These are phyloP conservation scores for Crithidia bombi DNA, from an alignment of 208 protist species.

Conservation along the genomic window DNA sequence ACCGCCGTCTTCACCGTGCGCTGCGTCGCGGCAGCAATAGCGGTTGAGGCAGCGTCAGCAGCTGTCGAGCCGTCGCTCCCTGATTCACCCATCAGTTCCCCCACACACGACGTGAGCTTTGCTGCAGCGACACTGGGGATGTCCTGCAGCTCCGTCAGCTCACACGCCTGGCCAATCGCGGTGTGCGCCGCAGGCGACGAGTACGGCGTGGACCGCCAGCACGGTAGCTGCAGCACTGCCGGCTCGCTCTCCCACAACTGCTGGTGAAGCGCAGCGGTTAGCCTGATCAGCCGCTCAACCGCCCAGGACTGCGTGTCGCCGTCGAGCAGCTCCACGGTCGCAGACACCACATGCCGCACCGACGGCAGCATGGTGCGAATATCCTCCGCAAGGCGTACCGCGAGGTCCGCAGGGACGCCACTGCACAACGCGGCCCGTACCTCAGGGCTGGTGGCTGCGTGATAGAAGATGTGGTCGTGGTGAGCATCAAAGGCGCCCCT, in stretches of 20 bases:
- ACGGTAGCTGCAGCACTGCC: constrained; percentile 57
- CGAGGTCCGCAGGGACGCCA: constrained; percentile 45
- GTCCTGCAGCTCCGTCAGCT: constrained; percentile 31
- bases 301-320: constrained; percentile 33
- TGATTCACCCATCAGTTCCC: neutral
- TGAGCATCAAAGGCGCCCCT: constrained; percentile 18
- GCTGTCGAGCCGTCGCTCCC: neutral
- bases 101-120: constrained; percentile 18
- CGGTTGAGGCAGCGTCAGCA: neutral
- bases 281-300: constrained; percentile 60
- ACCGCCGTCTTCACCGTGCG: constrained; percentile 14
- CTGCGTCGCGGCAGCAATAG: neutral
- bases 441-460: constrained; percentile 27
- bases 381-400: constrained; percentile 55
- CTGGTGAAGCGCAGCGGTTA: constrained; percentile 62
- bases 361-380: constrained; percentile 48
- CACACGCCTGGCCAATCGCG: constrained; percentile 14
- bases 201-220: constrained; percentile 23
- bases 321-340: constrained; percentile 69
- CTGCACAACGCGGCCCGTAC: constrained; percentile 46
- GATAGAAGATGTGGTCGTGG: constrained; percentile 30
- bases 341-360: constrained; percentile 52
- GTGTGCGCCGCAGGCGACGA: neutral
- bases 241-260: constrained; percentile 63
- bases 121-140: constrained; percentile 3